These are phyloP conservation scores for Colletotrichum sp. DNA, from an alignment of 2,329 filamentous ascomycete genomes.

Conservation along the genomic window DNA sequence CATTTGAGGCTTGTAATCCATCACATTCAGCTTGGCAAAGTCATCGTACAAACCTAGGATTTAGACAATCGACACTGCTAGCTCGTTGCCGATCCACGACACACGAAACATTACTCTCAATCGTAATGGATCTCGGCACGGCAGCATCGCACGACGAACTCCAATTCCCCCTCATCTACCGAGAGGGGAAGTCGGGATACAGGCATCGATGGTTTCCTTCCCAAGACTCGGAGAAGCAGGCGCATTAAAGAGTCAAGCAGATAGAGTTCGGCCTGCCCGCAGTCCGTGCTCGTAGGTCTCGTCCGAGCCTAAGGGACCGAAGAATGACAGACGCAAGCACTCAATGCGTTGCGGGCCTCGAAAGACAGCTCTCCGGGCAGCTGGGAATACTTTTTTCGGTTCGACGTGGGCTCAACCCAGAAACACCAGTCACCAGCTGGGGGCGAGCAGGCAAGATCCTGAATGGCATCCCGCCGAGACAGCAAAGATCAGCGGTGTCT, in stretches of 20 bases:
- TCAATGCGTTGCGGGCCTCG: conserved; percentile 1
- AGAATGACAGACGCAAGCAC: conserved; percentile 17
- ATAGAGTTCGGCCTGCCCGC: conserved; percentile 16
- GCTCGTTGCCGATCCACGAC: conserved; percentile 9
- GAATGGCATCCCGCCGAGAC: background rate
- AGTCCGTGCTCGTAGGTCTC: conserved; percentile 15
- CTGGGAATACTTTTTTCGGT: background rate
- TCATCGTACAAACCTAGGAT: background rate
- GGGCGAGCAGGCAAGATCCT: conserved; percentile 16
- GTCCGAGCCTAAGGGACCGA: background rate
- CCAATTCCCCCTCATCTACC: conserved; percentile 1
- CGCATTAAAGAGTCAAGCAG: conserved; percentile 11
- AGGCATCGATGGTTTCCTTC: background rate
- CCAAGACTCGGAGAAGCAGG: background rate
- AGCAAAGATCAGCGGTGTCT: conserved; percentile 2
- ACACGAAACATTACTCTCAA: conserved; percentile 11
- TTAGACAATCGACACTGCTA: background rate
- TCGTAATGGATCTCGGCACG: conserved; percentile 9
- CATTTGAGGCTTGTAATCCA: background rate
- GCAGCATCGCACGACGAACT: background rate
- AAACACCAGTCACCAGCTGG: background rate
- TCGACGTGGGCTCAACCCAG: background rate
- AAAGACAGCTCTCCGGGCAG: background rate
- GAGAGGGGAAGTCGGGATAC: background rate
- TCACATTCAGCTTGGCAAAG: background rate